Evolutionary conservation across 345 rosid genomes (phyloP).

Genomic region (Angophora floribunda): DNA sequence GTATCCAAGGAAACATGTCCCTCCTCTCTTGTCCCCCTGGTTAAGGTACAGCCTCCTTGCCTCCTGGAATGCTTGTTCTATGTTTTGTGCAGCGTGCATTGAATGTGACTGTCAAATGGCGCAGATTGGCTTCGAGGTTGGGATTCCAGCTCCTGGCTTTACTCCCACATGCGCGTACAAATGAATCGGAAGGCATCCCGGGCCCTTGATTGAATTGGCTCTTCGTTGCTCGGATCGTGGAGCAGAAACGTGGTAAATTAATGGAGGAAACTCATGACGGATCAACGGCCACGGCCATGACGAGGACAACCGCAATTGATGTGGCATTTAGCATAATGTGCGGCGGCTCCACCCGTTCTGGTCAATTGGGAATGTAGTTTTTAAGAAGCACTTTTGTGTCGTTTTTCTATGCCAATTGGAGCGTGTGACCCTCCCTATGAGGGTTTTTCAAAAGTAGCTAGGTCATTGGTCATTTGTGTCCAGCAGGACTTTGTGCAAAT

Average conservation of each 20-base stretch:
- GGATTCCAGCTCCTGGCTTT: neutral
- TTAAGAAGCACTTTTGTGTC: neutral
- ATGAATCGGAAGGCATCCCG: neutral
- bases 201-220: neutral
- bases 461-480: neutral
- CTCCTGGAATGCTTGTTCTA: neutral
- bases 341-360: neutral
- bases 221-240: neutral
- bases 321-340: neutral
- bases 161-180: neutral
- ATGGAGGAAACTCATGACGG: neutral
- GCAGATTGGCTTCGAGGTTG: neutral
- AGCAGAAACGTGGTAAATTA: neutral
- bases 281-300: neutral
- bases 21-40: neutral
- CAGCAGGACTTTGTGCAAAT: neutral
- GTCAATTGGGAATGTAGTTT: neutral
- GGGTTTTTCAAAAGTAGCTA: neutral
- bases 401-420: neutral
- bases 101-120: neutral
- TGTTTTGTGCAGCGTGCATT: neutral
- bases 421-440: accelerated
- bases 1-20: neutral
- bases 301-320: neutral
- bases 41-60: neutral